A percentile compares a stretch with the other conserved stretches of the same genome.
phyloP scores from a whole-genome alignment of 768 basidiomycete genomes.

The Rhizopogon vinicolor region DNA sequence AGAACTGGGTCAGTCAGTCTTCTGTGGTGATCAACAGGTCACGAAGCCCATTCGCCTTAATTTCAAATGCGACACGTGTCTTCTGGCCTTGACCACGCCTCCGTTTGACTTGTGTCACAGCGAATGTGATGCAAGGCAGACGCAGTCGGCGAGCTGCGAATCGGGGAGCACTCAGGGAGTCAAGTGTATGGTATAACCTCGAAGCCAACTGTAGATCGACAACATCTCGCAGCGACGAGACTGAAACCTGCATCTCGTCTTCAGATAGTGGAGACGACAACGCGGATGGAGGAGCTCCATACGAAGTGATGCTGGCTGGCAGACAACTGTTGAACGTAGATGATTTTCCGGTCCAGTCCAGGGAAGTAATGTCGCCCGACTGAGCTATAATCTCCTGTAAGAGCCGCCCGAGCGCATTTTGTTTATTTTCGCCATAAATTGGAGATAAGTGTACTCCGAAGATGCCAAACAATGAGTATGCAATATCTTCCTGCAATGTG shows the following conservation, averaged over 20 bases:
- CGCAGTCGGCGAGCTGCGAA: not conserved
- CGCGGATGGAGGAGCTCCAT: not conserved
- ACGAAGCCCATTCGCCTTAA: not conserved
- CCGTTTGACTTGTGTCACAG: not conserved
- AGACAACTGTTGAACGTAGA: not conserved
- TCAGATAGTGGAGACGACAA: not conserved
- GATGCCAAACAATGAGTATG: constrained; percentile 7
- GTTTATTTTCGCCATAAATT: not conserved
- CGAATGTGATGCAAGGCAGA: not conserved
- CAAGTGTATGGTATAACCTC: not conserved
- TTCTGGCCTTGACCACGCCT: not conserved
- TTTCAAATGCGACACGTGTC: not conserved
- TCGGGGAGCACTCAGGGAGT: not conserved
- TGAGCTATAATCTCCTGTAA: not conserved
- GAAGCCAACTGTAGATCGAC: not conserved
- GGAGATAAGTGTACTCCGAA: constrained; percentile 2
- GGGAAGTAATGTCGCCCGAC: not conserved
- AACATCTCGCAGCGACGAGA: not conserved
- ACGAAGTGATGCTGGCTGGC: not conserved
- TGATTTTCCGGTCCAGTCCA: not conserved
- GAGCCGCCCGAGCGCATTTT: not conserved
- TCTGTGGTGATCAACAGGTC: not conserved
- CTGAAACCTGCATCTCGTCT: not conserved
- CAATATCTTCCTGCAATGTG: constrained; percentile 1
- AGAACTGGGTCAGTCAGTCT: not conserved